Percentiles rank a stretch among this genome's conserved stretches.
phyloP scores from a whole-genome alignment of 257 asterid species.

The Ligustrum vulgare region DNA sequence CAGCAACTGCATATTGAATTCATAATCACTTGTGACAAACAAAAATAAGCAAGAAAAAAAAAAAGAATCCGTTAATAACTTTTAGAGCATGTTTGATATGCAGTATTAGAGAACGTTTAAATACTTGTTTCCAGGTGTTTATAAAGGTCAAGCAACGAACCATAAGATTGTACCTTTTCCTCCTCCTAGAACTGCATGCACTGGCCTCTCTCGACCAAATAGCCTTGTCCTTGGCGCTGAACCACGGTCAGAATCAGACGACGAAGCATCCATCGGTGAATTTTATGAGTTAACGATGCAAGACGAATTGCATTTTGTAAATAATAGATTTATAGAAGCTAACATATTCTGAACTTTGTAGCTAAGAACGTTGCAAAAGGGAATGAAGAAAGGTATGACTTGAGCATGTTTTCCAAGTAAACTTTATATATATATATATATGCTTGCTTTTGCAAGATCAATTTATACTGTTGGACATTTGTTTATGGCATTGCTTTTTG shows the following conservation, averaged over 20 bases:
- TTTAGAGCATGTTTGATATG: neutral
- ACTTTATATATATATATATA: neutral
- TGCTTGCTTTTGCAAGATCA: neutral
- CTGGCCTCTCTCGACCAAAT: constrained; percentile 49
- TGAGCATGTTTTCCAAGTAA: constrained; percentile 25
- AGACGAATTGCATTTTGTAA: neutral
- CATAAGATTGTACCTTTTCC: constrained; percentile 42
- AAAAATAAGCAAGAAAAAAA: neutral
- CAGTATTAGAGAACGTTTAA: neutral
- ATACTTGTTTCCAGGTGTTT: too few relatives aligned
- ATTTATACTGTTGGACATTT: neutral
- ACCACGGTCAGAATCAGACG: constrained; percentile 25
- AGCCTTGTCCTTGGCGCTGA: constrained; percentile 24
- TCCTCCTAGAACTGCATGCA: constrained; percentile 54
- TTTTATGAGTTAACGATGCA: neutral
- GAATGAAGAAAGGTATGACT: constrained; percentile 46
- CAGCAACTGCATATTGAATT: constrained; percentile 43
- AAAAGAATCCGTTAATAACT: neutral
- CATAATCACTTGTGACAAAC: neutral
- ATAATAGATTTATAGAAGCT: constrained; percentile 20
- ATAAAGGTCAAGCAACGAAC: too few relatives aligned
- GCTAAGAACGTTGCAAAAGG: constrained; percentile 29
- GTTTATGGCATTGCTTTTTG: neutral
- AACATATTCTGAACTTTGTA: constrained; percentile 32
- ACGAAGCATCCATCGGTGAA: constrained; percentile 16